phyloP scores from a whole-genome alignment of 495 filamentous ascomycete species.

The Penicillium odoratum region DNA sequence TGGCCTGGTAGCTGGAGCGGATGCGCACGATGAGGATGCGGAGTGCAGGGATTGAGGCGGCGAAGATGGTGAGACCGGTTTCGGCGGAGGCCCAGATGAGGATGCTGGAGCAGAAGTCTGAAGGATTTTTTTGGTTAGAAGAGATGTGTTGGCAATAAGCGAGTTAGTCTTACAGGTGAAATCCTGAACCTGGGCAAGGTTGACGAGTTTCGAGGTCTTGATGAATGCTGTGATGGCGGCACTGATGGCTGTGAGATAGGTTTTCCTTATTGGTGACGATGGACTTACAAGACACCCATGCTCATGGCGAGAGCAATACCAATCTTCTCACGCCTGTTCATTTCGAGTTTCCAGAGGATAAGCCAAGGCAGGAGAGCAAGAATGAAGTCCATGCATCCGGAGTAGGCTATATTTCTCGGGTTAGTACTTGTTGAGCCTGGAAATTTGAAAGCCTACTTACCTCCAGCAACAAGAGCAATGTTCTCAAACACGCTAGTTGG shows the following conservation, averaged over 20 bases:
- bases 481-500: slow-evolving; percentile 21
- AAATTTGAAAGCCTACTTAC: slow-evolving; percentile 1
- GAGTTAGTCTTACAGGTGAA: slow-evolving; percentile 24
- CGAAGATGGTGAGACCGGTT: slow-evolving; percentile 27
- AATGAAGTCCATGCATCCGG: slow-evolving; percentile 28
- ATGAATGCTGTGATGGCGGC: slow-evolving; percentile 25
- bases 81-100: slow-evolving; percentile 30
- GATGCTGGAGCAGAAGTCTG: slow-evolving; percentile 17
- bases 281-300: slow-evolving; percentile 26
- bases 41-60: slow-evolving; percentile 29
- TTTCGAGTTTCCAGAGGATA: slow-evolving; percentile 29
- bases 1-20: slow-evolving; percentile 15
- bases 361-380: slow-evolving; percentile 28
- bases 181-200: slow-evolving; percentile 19
- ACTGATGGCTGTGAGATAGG: slow-evolving; percentile 6
- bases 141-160: background rate
- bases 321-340: slow-evolving; percentile 27
- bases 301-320: slow-evolving; percentile 32
- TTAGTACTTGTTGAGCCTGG: background rate
- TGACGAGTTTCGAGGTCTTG: slow-evolving; percentile 26
- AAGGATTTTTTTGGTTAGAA: background rate
- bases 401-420: slow-evolving; percentile 17
- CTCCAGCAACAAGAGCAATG: slow-evolving; percentile 25
- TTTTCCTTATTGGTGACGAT: background rate
- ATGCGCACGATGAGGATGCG: slow-evolving; percentile 20